Evolutionary conservation across 768 basidiomycete genomes (phyloP).

Genomic region (Trametopsis cervina): DNA sequence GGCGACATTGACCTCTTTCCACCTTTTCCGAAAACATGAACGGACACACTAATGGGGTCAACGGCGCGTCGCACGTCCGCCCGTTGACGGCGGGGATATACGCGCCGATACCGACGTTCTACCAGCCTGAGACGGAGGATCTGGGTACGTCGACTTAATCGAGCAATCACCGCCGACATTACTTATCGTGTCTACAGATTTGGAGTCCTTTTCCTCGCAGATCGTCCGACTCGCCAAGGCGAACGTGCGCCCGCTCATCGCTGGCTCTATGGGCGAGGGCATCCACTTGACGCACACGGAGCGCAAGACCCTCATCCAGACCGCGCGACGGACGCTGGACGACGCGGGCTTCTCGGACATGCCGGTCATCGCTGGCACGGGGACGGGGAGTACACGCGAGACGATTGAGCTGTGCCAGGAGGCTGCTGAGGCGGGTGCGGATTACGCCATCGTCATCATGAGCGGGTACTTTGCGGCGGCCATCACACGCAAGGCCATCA

Average conservation of each 20-base stretch:
- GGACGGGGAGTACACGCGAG: slow-evolving; percentile 77
- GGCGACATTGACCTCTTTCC: background rate
- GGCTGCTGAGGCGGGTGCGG: slow-evolving; percentile 81
- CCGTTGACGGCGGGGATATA: slow-evolving; percentile 70
- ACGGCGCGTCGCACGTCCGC: slow-evolving; percentile 30
- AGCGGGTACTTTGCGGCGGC: slow-evolving; percentile 86
- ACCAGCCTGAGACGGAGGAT: slow-evolving; percentile 67
- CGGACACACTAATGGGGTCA: slow-evolving; percentile 8
- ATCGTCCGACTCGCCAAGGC: slow-evolving; percentile 34
- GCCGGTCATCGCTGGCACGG: slow-evolving; percentile 79
- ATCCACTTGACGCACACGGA: slow-evolving; percentile 39
- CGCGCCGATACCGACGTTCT: slow-evolving; percentile 89
- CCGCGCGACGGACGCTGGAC: slow-evolving; percentile 64
- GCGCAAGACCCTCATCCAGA: slow-evolving; percentile 18
- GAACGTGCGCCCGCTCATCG: slow-evolving; percentile 31
- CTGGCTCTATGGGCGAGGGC: slow-evolving; percentile 44
- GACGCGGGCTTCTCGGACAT: slow-evolving; percentile 46
- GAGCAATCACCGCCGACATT: background rate
- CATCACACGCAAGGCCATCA: slow-evolving; percentile 59
- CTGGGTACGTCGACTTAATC: slow-evolving; percentile 52
- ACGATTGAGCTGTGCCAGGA: slow-evolving; percentile 69
- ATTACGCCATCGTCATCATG: slow-evolving; percentile 79
- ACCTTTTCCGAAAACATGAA: background rate
- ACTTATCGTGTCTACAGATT: slow-evolving; percentile 23
- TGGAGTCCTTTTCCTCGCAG: slow-evolving; percentile 33